Base-by-base conservation (phyloP, 495 filamentous ascomycete genomes). In the Aspergillus homomorphus region DNA sequence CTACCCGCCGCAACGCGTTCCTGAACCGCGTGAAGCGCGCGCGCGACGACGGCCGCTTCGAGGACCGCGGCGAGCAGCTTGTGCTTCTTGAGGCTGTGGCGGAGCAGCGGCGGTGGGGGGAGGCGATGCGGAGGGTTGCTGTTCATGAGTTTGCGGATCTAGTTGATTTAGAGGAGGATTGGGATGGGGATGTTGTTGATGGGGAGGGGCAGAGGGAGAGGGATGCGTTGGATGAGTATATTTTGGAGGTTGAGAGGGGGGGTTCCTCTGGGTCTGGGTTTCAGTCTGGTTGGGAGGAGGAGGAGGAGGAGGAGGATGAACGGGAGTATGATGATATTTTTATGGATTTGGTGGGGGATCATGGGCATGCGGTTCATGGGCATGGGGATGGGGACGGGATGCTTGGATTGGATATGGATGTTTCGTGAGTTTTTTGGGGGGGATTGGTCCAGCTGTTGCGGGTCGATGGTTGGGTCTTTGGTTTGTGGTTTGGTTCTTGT, bases 31-130 rank as follows among this genome's bases (percentile, higher is more conserved):
- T 96, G n/a, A 77, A 84, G 64, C 82, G 85, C 60, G 80, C 83
- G 41, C 77, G 86, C 3, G 89, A 96, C 65, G 80, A 69, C 84
- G 87, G 82, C 69, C 86, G 71, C 57, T 83, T 70, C 77, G 90
- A 74, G 82, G 84, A 42, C 76, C 73, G 90, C 1, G 88, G 90
- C 46, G 90, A 96, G 57, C 88, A 95, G 80, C 85, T 95, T 54
- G 69, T 74, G 66, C 69, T 66, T 38, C 66, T 75, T 66, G 77
- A 78, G 61, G 61, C 71, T 60, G 55, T 74, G 30, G 76, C 77
- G 33, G 81, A 83, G 63, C 74, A 80, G 64, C 71, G 72, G 61
- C 71, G 76, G 54, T 72, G 80, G 64, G 80, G 80, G 49, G 80
- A 80, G 59, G 52, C 50, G n/a, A 78, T 80, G 75, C 65, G 62